phyloP scores from a whole-genome alignment of 1,284 basidiomycete genomes.

The Boletus semigastroideus region DNA sequence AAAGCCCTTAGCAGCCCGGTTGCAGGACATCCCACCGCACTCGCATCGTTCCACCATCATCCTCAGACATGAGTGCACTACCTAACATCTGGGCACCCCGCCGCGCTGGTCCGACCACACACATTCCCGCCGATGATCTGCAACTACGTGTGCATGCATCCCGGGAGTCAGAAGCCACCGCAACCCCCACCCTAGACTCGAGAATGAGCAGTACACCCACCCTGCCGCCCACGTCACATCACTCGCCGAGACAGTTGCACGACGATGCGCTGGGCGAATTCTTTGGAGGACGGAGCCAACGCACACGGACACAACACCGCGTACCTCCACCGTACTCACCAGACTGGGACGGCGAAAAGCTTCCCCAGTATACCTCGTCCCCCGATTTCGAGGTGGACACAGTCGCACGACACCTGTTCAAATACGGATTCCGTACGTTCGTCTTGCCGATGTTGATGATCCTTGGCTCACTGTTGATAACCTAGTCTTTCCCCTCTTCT shows the following conservation, averaged over 20 bases:
- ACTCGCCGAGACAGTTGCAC: conserved; percentile 26
- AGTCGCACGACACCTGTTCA: conserved; percentile 34
- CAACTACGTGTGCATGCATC: conserved; percentile 25
- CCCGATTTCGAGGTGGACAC: conserved; percentile 22
- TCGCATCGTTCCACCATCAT: neutral
- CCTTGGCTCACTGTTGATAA: neutral
- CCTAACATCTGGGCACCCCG: conserved; percentile 6
- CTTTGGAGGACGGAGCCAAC: conserved; percentile 29
- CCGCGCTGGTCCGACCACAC: conserved; percentile 2
- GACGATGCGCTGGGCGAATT: conserved; percentile 33
- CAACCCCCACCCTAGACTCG: conserved; percentile 15
- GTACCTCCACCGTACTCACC: conserved; percentile 29
- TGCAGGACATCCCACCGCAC: conserved; percentile 14
- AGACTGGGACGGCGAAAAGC: conserved; percentile 35
- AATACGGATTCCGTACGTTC: conserved; percentile 33
- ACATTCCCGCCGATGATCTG: conserved; percentile 14
- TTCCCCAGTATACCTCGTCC: conserved; percentile 23
- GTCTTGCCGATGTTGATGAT: too few species aligned
- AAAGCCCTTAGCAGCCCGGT: conserved; percentile 4
- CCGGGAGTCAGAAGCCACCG: conserved; percentile 24
- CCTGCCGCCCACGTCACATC: conserved; percentile 27
- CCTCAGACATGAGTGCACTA: conserved; percentile 15
- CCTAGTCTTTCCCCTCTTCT: conserved; percentile 45
- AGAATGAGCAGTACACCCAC: conserved; percentile 18
- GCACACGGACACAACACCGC: conserved; percentile 24